These are phyloP conservation scores for Vaccinium myrtillus DNA, from an alignment of 148 eudicot species.

Conservation along the genomic window DNA sequence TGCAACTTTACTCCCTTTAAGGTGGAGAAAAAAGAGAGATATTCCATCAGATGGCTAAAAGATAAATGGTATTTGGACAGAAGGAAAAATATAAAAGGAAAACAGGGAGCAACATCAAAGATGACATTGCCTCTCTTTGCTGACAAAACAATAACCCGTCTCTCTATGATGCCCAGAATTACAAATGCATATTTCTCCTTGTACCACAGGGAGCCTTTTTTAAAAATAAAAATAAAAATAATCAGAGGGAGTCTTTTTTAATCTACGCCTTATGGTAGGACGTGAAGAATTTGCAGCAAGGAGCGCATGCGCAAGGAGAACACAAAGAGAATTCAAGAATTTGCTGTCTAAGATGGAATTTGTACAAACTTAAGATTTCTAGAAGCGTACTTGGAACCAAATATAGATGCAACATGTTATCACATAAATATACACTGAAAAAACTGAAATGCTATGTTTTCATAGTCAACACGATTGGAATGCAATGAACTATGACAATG, in stretches of 20 bases:
- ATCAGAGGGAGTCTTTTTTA: too few relatives aligned
- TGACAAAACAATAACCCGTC: not conserved
- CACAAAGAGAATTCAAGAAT: not conserved
- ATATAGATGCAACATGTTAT: not conserved
- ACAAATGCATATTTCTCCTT: not conserved
- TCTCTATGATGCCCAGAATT: not conserved
- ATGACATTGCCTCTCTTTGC: not conserved
- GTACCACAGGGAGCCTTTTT: not conserved
- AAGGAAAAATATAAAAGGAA: not conserved
- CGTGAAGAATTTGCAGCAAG: too few relatives aligned
- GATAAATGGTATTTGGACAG: not conserved
- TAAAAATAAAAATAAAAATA: too few relatives aligned
- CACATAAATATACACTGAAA: not conserved
- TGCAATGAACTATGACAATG: not conserved
- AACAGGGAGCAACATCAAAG: not conserved
- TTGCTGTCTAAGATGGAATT: not conserved
- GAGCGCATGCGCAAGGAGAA: too few relatives aligned
- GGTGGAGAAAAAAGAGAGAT: not conserved
- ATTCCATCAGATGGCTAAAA: not conserved
- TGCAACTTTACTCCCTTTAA: not conserved
- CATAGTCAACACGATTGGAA: not conserved
- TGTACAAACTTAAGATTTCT: not conserved
- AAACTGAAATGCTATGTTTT: not conserved
- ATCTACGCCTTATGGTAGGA: too few relatives aligned
- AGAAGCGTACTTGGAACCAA: not conserved